Evolutionary conservation across 768 basidiomycete species (phyloP).

Genomic region (Pleurotus salmoneostramineus): DNA sequence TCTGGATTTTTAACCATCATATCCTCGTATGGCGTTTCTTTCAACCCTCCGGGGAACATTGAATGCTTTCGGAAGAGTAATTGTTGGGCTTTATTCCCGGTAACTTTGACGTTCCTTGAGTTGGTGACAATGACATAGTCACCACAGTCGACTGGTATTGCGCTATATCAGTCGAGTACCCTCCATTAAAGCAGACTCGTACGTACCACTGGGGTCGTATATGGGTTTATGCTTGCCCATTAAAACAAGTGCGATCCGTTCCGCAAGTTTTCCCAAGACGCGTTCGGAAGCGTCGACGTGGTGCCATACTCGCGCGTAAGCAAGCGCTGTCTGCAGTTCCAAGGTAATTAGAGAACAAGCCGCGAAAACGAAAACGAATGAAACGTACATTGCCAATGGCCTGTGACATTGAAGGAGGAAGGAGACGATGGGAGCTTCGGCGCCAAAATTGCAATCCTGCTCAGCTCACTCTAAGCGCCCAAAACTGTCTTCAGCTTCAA

Average conservation of each 20-base stretch:
- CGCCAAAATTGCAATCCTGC: background rate
- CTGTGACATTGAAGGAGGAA: slow-evolving; percentile 59
- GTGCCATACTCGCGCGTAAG: slow-evolving; percentile 95
- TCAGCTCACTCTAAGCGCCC: background rate
- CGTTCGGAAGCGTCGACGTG: slow-evolving; percentile 89
- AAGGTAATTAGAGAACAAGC: background rate
- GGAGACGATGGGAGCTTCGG: background rate
- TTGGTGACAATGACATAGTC: slow-evolving; percentile 98
- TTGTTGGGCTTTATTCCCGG: slow-evolving; percentile 87
- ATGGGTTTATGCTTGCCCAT: slow-evolving; percentile 99
- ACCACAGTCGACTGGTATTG: slow-evolving; percentile 79
- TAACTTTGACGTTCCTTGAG: slow-evolving; percentile 76
- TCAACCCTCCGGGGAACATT: slow-evolving; percentile 91
- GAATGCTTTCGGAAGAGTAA: slow-evolving; percentile 86
- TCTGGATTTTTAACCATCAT: slow-evolving; percentile 88
- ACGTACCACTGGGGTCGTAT: slow-evolving; percentile 85
- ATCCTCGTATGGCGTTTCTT: slow-evolving; percentile 80
- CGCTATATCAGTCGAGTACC: background rate
- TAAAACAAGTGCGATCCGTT: slow-evolving; percentile 88
- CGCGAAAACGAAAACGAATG: background rate
- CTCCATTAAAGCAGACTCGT: background rate
- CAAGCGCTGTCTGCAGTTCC: slow-evolving; percentile 76
- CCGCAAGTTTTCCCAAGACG: slow-evolving; percentile 91
- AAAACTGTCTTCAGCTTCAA: too few relatives aligned
- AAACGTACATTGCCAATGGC: slow-evolving; percentile 73